Conservation (phyloP, 2,329 filamentous ascomycete genomes). For the Aspergillus sp. region DNA sequence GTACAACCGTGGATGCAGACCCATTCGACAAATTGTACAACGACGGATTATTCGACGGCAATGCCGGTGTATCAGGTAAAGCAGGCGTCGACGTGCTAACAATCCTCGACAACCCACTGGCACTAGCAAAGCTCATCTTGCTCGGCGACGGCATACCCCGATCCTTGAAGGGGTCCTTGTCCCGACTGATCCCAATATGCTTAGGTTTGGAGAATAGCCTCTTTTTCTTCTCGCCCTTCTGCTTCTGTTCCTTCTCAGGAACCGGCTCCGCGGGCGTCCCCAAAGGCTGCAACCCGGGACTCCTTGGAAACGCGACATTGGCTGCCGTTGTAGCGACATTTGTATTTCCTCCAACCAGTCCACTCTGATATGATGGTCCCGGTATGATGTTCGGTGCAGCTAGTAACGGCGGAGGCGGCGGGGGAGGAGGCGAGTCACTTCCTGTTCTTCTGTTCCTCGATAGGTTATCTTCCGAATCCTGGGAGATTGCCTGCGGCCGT, state of each 20-base stretch:
- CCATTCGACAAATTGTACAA: conserved; percentile 57
- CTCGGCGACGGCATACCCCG: conserved; percentile 54
- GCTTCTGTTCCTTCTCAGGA: conserved; percentile 41
- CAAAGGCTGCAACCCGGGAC: conserved; percentile 27
- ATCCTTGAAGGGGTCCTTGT: conserved; percentile 47
- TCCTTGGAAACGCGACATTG: conserved; percentile 55
- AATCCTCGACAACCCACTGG: conserved; percentile 47
- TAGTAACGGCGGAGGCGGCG: conserved; percentile 19
- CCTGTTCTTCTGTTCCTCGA: conserved; percentile 23
- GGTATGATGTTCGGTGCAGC: conserved; percentile 15
- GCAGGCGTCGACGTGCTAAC: conserved; percentile 57
- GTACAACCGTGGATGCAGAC: conserved; percentile 56
- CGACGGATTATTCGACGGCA: conserved; percentile 48
- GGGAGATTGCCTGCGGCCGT: conserved; percentile 49
- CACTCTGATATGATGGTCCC: conserved; percentile 43
- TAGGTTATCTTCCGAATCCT: conserved; percentile 26
- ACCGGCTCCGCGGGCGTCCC: conserved; percentile 19
- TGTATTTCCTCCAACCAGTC: conserved; percentile 42
- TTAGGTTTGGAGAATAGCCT: conserved; percentile 64
- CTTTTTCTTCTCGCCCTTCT: conserved; percentile 57
- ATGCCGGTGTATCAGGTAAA: conserved; percentile 47
- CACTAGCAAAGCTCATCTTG: conserved; percentile 46
- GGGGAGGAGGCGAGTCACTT: conserved; percentile 30
- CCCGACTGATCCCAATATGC: conserved; percentile 55
- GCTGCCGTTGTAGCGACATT: conserved; percentile 57